Percentiles rank a stretch among this genome's conserved stretches.
These are phyloP conservation scores for Fusarium foetens DNA, from an alignment of 2,329 filamentous ascomycete genomes.

Conservation along the genomic window DNA sequence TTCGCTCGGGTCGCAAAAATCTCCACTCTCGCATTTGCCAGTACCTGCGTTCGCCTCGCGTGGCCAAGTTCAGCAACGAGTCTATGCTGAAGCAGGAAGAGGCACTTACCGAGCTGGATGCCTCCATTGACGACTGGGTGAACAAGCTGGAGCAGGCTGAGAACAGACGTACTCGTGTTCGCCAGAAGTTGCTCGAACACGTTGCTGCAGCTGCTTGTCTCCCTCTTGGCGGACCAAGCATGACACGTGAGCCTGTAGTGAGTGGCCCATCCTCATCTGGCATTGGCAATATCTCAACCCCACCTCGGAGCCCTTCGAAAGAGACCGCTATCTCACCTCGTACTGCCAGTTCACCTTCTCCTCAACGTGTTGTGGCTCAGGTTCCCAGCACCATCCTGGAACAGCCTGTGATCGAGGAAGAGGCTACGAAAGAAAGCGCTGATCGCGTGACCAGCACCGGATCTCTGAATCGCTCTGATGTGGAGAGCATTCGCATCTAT, in stretches of 20 bases:
- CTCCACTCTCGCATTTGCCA: slow-evolving; percentile 81
- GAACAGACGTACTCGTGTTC: slow-evolving; percentile 77
- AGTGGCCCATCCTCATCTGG: slow-evolving; percentile 51
- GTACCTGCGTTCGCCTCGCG: slow-evolving; percentile 76
- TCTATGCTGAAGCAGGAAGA: slow-evolving; percentile 84
- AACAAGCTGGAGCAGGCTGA: slow-evolving; percentile 83
- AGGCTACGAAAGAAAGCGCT: slow-evolving; percentile 40
- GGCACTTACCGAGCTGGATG: slow-evolving; percentile 78
- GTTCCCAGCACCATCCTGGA: slow-evolving; percentile 67
- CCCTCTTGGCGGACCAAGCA: slow-evolving; percentile 42
- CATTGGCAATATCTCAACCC: slow-evolving; percentile 61
- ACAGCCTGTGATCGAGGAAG: slow-evolving; percentile 59
- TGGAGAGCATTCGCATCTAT: slow-evolving; percentile 75
- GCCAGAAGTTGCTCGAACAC: slow-evolving; percentile 84
- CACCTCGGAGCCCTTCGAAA: slow-evolving; percentile 69
- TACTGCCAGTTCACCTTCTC: slow-evolving; percentile 56
- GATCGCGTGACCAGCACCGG: slow-evolving; percentile 40
- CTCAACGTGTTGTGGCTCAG: slow-evolving; percentile 62
- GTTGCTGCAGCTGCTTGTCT: slow-evolving; percentile 76
- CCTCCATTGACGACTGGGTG: slow-evolving; percentile 83
- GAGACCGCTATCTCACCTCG: slow-evolving; percentile 47
- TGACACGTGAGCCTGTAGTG: slow-evolving; percentile 54
- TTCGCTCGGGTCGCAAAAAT: slow-evolving; percentile 79
- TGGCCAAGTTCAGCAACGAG: slow-evolving; percentile 77
- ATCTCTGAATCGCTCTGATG: slow-evolving; percentile 52